Evolutionary conservation across 2,329 filamentous ascomycete genomes (phyloP).

Genomic region (Akanthomyces lecanii): DNA sequence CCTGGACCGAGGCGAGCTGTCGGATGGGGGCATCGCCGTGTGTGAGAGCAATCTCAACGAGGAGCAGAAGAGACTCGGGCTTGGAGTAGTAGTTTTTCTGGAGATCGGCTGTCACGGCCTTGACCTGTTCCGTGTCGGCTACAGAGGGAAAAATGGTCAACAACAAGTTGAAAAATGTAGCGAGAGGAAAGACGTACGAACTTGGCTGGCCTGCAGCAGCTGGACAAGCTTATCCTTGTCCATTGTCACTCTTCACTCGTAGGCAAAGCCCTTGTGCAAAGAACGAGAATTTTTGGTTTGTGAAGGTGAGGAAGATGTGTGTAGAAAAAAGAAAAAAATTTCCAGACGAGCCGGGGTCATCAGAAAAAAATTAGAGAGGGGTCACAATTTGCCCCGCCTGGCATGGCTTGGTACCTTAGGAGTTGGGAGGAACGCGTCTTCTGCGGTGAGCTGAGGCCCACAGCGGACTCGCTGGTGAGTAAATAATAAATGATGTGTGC

Average conservation of each 20-base stretch:
- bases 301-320: conserved; percentile 12
- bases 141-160: conserved; percentile 32
- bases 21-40: conserved; percentile 69
- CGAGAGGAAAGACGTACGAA: conserved; percentile 59
- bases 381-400: conserved; percentile 17
- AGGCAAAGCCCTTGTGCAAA: conserved; percentile 8
- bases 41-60: conserved; percentile 83
- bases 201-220: conserved; percentile 81
- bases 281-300: conserved; percentile 10
- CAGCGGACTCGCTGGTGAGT: too few species aligned
- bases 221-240: conserved; percentile 70
- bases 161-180: conserved; percentile 9
- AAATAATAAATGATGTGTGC: not conserved
- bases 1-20: conserved; percentile 89
- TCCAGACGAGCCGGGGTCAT: conserved; percentile 12
- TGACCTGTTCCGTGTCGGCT: conserved; percentile 88
- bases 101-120: conserved; percentile 82
- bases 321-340: conserved; percentile 11
- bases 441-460: too few species aligned
- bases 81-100: conserved; percentile 92
- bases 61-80: conserved; percentile 75
- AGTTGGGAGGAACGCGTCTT: not conserved
- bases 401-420: conserved; percentile 10
- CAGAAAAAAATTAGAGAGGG: conserved; percentile 18
- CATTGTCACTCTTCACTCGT: conserved; percentile 29